Evolutionary conservation across 2,329 filamentous ascomycete genomes (phyloP), one percentile per base, ranked within the genome.

Genomic region (Cladophialophora bantiana): DNA sequence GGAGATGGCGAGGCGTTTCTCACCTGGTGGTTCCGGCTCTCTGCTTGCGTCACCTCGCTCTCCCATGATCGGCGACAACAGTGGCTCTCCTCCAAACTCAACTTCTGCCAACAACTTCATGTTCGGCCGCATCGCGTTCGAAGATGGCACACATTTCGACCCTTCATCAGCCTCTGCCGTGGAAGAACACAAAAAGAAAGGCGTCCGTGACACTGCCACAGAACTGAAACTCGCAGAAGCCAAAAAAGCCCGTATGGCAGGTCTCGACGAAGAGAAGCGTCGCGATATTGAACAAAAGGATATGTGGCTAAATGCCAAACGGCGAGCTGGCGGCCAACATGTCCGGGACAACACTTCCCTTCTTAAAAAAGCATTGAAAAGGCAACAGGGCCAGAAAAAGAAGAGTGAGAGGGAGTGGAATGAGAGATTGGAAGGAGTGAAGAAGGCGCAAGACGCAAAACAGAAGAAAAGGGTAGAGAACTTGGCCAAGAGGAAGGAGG

Each of bases 221-320:
- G 93, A 94, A 6, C 87, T 99, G n/a, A 86, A 90, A 73, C 92
- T 91, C 60, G 88, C 92, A 0, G 90, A 97, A 80, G 91, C 92
- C 75, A 94, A 97, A 80, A 90, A 94, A 81, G 88, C 90, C 74
- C 90, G 93, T 34, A 82, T 98, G 35, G 86, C 89, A 53, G 86
- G 83, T 34, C 86, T 97, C 75, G 91, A 94, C 73, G 87, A 90
- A 0, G 86, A 88, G 71, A 96, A 97, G 81, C 90, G 91, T 64
- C 89, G 89, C 68, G 92, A 96, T 67, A 90, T 98, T 53, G 89
- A 93, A 68, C 92, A 97, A 79, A 98, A 98, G 83, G 94, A 99
- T 74, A 83, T 89, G 65, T 99, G 95, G 95, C 84, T 97, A 66
- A 94, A 91, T 56, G 95, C 95, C 2, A 90, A 94, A 79, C 92